Conservation (phyloP, 2,329 filamentous ascomycete genomes). For the Cercospora citrullina region DNA sequence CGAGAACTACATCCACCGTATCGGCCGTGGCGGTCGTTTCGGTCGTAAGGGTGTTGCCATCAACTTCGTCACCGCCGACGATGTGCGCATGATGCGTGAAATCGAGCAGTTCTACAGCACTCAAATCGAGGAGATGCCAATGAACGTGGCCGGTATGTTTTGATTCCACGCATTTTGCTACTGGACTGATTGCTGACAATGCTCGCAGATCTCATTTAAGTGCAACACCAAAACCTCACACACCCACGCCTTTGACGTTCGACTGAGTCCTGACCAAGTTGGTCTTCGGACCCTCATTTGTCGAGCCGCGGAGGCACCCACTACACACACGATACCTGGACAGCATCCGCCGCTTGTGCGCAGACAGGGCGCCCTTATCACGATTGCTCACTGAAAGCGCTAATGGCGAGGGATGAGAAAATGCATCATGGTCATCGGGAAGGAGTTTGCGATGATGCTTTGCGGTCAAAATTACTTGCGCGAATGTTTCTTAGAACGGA, state of each 20-base stretch:
- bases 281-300: slow-evolving; percentile 10
- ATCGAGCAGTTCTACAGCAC: slow-evolving; percentile 99
- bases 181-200: slow-evolving; percentile 42
- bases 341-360: slow-evolving; percentile 25
- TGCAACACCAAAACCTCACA: slow-evolving; percentile 19
- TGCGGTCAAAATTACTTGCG: slow-evolving; percentile 34
- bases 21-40: slow-evolving; percentile 99
- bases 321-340: slow-evolving; percentile 23
- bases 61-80: slow-evolving; percentile 99
- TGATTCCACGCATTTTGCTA: not conserved
- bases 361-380: slow-evolving; percentile 24
- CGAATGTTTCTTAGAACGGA: slow-evolving; percentile 34
- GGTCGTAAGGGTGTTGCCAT: slow-evolving; percentile 99
- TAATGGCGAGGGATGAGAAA: slow-evolving; percentile 29
- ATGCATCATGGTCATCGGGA: slow-evolving; percentile 31
- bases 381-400: slow-evolving; percentile 23
- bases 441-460: slow-evolving; percentile 29
- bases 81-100: slow-evolving; percentile 99
- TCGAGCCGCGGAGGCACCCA: slow-evolving; percentile 26
- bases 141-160: slow-evolving; percentile 71
- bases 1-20: slow-evolving; percentile 99
- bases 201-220: slow-evolving; percentile 43
- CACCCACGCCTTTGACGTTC: slow-evolving; percentile 27
- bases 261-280: slow-evolving; percentile 27
- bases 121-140: slow-evolving; percentile 99